Evolutionary conservation across 2,329 filamentous ascomycete genomes (phyloP), one percentile per base, ranked within the genome.

Genomic region (Cladosporium austrohemisphaericum): DNA sequence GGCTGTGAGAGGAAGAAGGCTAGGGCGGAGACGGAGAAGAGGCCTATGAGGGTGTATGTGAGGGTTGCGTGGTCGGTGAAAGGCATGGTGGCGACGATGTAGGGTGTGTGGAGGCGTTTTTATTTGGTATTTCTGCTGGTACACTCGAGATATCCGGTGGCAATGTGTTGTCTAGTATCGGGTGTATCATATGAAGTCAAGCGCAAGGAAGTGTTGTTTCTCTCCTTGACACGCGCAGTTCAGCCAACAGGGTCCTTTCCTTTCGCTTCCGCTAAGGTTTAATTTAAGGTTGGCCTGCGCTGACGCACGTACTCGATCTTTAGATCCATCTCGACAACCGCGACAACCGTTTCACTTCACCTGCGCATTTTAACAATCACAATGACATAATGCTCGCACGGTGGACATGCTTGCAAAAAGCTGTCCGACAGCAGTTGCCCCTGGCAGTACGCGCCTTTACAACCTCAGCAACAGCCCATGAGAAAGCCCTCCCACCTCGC

Each of bases 401-500:
- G 41, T 38, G 33, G 44, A 18, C 23, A 6, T 28, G 22, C 26
- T 11, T 49, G 13, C 28, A 19, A 28, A 36, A 4, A 14, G 31
- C 20, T 18, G 16, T 28, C 13, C 28, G 16, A 28, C 14, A 8
- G 14, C 25, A 38, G 9, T 11, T 9, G 3, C 13, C 13, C 11
- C 23, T n/a, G 10, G 22, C 46, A 16, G 14, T 19, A 23, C 37
- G 46, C 11, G n/a, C 46, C 1, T 35, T 49, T 29, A 26, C n/a
- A n/a, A 11, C 29, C 7, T 26, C 46, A 11, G 26, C 46, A 28
- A 11, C 36, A 4, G 26, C 14, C 36, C 40, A 50, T 32, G 66
- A 68, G 14, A 86, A 85, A 64, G 78, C 79, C 47, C 75, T 94
- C 62, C 91, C 92, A 1, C 84, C 89, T 5, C 83, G 90, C 3